phyloP scores from a whole-genome alignment of 176 grass and related monocot species.

The Bonia amplexicaulis region DNA sequence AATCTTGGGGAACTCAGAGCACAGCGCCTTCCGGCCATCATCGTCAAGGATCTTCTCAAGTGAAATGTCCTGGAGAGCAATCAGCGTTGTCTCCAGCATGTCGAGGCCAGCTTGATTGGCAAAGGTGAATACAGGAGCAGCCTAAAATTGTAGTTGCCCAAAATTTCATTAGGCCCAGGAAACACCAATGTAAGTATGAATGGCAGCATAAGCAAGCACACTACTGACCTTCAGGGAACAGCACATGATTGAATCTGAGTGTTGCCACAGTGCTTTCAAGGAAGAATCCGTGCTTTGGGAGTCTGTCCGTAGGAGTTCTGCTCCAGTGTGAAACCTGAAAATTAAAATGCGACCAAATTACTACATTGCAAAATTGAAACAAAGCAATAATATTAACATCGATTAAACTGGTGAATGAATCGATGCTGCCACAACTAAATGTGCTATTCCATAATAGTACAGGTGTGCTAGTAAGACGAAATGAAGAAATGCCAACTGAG shows the following conservation, averaged over 20 bases:
- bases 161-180: neutral
- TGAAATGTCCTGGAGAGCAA: slow-evolving; percentile 86
- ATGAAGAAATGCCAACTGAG: neutral
- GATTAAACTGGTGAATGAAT: neutral
- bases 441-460: neutral
- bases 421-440: neutral
- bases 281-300: slow-evolving; percentile 45
- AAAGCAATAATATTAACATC: neutral
- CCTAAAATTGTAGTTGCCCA: slow-evolving; percentile 31
- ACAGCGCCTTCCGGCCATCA: slow-evolving; percentile 67
- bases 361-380: neutral
- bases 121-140: slow-evolving; percentile 85
- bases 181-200: neutral
- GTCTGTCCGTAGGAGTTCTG: slow-evolving; percentile 58
- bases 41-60: slow-evolving; percentile 91
- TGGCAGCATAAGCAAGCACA: neutral
- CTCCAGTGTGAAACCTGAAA: slow-evolving; percentile 72
- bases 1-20: slow-evolving; percentile 81
- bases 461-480: neutral
- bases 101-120: slow-evolving; percentile 88
- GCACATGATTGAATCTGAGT: slow-evolving; percentile 87
- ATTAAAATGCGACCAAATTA: slow-evolving; percentile 24
- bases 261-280: slow-evolving; percentile 83
- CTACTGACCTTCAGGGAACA: slow-evolving; percentile 76
- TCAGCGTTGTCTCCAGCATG: slow-evolving; percentile 89